A percentile compares a stretch with the other conserved stretches of the same genome.
Evolutionary conservation across 495 filamentous ascomycete species (phyloP).

Genomic region (Penicillium maclennaniae): DNA sequence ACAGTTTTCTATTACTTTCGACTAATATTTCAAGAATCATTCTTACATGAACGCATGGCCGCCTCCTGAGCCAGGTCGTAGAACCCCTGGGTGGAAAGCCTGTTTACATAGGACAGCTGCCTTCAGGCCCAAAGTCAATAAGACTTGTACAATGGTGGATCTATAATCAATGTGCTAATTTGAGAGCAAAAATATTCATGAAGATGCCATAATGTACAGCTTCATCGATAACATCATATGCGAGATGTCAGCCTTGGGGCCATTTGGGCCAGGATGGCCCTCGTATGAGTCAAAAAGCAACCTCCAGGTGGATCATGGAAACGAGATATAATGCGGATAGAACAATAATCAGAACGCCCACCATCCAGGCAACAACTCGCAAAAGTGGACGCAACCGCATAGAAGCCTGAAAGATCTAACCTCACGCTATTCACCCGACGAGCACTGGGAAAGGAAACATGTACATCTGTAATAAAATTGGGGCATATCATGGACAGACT

Average conservation of each 20-base stretch:
- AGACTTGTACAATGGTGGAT: neutral
- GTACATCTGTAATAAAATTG: slow-evolving; percentile 43
- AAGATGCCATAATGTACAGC: slow-evolving; percentile 25
- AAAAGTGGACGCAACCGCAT: slow-evolving; percentile 16
- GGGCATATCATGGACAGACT: slow-evolving; percentile 41
- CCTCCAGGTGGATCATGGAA: slow-evolving; percentile 10
- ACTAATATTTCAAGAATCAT: too few relatives aligned
- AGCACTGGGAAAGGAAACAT: slow-evolving; percentile 26
- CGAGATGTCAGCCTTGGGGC: slow-evolving; percentile 12
- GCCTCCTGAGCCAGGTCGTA: too few relatives aligned
- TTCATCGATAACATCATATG: slow-evolving; percentile 25
- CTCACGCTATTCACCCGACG: slow-evolving; percentile 27
- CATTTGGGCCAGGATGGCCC: slow-evolving; percentile 6
- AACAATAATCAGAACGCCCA: slow-evolving; percentile 23
- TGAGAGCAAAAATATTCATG: neutral
- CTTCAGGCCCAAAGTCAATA: neutral
- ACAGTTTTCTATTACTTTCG: too few relatives aligned
- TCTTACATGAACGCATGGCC: too few relatives aligned
- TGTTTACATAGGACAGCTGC: neutral
- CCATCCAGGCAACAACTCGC: slow-evolving; percentile 12
- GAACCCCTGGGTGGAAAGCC: too few relatives aligned
- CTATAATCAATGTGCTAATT: neutral
- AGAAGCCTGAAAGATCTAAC: slow-evolving; percentile 24
- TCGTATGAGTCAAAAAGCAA: slow-evolving; percentile 9
- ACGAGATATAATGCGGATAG: slow-evolving; percentile 20